Evolutionary conservation across 2,329 filamentous ascomycete genomes (phyloP).

Genomic region (Zalaria sp.): DNA sequence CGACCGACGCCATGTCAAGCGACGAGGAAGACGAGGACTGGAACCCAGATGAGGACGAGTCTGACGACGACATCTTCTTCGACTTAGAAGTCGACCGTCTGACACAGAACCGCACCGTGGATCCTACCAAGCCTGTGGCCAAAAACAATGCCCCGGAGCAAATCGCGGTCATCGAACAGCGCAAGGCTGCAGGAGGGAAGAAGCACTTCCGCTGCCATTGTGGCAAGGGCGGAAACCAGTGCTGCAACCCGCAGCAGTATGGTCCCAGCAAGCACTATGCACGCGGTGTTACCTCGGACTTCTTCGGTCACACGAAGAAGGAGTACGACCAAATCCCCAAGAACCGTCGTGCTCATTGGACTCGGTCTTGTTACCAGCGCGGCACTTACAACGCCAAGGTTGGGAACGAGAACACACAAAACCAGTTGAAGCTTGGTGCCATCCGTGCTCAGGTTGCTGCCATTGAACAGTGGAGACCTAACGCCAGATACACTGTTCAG

Average conservation of each 20-base stretch:
- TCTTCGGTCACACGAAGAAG: neutral
- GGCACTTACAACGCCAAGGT: neutral
- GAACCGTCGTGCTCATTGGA: neutral
- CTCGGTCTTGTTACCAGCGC: neutral
- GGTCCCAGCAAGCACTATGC: neutral
- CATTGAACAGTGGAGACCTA: neutral
- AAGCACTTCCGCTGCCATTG: neutral
- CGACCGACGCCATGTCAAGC: neutral
- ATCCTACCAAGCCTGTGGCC: too few species aligned
- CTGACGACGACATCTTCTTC: neutral
- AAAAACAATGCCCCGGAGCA: neutral
- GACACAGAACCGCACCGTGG: neutral
- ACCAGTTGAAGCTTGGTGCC: neutral
- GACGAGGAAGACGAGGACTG: neutral
- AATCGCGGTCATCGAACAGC: neutral
- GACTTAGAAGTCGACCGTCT: neutral
- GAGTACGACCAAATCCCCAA: neutral
- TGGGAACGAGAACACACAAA: neutral
- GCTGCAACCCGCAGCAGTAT: neutral
- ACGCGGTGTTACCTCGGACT: neutral
- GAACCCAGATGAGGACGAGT: neutral
- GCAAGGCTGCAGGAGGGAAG: neutral
- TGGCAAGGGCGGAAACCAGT: neutral
- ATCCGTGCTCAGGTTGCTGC: neutral
- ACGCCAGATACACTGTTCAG: neutral